Evolutionary conservation across 2,329 filamentous ascomycete species (phyloP), one percentile per base, ranked within the genome.

Genomic region (Myriosclerotinia curreyana): DNA sequence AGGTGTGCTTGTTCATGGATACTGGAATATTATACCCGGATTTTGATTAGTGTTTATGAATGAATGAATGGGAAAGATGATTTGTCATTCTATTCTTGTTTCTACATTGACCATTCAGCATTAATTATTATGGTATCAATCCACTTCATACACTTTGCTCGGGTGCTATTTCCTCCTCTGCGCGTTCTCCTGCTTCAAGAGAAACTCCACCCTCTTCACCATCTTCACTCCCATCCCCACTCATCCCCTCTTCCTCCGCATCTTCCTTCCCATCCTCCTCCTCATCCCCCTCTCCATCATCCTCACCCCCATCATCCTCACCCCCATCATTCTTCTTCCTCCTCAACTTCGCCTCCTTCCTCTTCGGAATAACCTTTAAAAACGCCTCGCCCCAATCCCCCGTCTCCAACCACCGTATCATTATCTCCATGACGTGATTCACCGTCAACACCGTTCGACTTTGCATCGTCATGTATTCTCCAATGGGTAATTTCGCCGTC

Each of bases 391-490:
- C 93, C 95, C 95, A 99, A 75, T 98, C 90, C 2, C 90, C 91
- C 56, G 85, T 86, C 76, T 97, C 92, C 62, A 99, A 77, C 92
- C 93, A 99, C 69, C 86, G 87, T 53, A 96, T 79, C 91, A 99
- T 96, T 67, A 99, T 98, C 77, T 98, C 94, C 54, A 95, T 85
- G 1, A 99, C 95, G 73, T 99, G 95, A 74, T 98, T 99, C 9
- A 94, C 97, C 4, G 94, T 88, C 64, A 99, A 79, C 5, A 99
- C 91, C 71, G 89, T 86, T 40, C 95, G 86, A 71, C 89, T 93
- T 64, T 88, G 84, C 90, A 99, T 96, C 68, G 92, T 84, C 81
- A 99, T 88, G 76, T 91, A 98, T 67, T 98, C 88, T n/a, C 92
- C 92, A 71, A 99, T 98, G 0, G 95, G 95, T 63, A 99, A 77